phyloP scores from a whole-genome alignment of 495 filamentous ascomycete species.

The Parachaetomium inaequale region DNA sequence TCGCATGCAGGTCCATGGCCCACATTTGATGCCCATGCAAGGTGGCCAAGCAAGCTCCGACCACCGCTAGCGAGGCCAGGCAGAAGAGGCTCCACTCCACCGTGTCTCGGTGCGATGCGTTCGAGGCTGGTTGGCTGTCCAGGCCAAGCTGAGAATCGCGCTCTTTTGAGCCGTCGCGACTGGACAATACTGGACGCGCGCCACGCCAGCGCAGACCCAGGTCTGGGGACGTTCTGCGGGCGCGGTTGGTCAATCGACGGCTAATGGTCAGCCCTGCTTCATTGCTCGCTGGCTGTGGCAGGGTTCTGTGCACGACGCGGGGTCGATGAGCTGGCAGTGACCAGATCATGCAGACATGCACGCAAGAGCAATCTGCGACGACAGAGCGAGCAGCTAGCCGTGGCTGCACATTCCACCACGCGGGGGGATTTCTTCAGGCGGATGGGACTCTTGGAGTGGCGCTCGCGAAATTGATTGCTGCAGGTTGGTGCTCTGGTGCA shows the following conservation, averaged over 20 bases:
- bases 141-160: slow-evolving; percentile 11
- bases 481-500: not conserved
- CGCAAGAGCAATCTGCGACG: not conserved
- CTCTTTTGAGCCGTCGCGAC: not conserved
- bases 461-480: slow-evolving; percentile 9
- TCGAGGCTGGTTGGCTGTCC: slow-evolving; percentile 16
- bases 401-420: not conserved
- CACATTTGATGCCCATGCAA: not conserved
- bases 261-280: slow-evolving; percentile 19
- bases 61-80: not conserved
- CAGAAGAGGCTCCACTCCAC: not conserved
- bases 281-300: slow-evolving; percentile 3
- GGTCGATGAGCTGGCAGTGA: slow-evolving; percentile 25
- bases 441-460: slow-evolving; percentile 6
- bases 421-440: not conserved
- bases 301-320: slow-evolving; percentile 14
- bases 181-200: slow-evolving; percentile 13
- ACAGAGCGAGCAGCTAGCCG: not conserved
- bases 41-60: slow-evolving; percentile 3
- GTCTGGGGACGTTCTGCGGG: not conserved
- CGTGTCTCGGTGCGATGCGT: slow-evolving; percentile 19
- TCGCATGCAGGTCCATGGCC: slow-evolving; percentile 2
- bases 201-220: slow-evolving; percentile 19
- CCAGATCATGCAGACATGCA: slow-evolving; percentile 9
- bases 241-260: slow-evolving; percentile 14